Base-by-base conservation (phyloP, 768 basidiomycete genomes). In the Suillus alpinus region DNA sequence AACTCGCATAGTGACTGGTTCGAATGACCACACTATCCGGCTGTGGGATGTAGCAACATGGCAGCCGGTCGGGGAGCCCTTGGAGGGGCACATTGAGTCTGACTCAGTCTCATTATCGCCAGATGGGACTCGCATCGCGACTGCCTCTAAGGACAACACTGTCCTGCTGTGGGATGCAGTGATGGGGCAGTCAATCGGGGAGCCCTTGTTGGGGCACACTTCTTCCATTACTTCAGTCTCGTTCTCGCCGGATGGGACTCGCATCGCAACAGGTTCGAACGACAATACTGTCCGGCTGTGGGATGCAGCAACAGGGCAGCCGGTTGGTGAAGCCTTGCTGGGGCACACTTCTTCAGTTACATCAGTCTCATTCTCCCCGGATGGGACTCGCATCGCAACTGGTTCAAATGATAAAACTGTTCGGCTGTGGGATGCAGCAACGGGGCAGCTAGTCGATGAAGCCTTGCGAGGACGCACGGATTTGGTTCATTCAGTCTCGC, bases 1-100 rank as follows among this genome's bases (percentile, higher is more conserved):
- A 13, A 47, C 23, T 9, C 36, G 41, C 5, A 14, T 67, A n/a
- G 63, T 34, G 3, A 62, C 63, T 20, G 57, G 49, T 26, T 67
- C 63, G 6, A 44, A 47, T 13, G 60, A 59, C 29, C 32, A 56
- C 32, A 64, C 56, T 13, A 56, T 60, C n/a, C 34, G 60, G 4
- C 4, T 61, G 32, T 61, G 57, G 60, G 60, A 61, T 31, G 31
- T n/a, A 23, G 34, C 16, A 36, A 58, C 60, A 13, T 57, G 56
- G 18, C 6, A 58, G 36, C 41, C 57, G 3, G 26, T 61, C 5
- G 57, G 43, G 12, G 44, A 29, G 7, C 60, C 57, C 40, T 29
- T 61, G n/a, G 6, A 34, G 36, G 60, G 60, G 29, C 60, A 61
- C 32, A 47, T 14, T 39, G 36, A 36, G 7, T 40, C 18, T 10